Conservation (phyloP, 805 yeast genomes). For the Hanseniaspora thailandica region DNA sequence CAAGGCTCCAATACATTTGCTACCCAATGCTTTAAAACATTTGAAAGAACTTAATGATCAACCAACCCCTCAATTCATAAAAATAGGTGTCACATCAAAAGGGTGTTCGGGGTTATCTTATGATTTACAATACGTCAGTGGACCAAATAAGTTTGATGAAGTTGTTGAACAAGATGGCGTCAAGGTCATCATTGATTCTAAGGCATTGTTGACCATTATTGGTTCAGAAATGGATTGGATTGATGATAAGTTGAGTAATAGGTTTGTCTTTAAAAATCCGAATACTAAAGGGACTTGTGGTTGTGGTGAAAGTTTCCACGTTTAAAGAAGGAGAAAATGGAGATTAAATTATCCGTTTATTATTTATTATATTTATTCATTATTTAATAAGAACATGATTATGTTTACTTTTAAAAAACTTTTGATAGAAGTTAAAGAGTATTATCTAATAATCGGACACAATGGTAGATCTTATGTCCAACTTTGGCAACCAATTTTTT, state of each 20-base stretch:
- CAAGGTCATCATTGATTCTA: slow-evolving; percentile 83
- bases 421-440: no score
- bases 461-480: no score
- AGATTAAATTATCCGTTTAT: no score
- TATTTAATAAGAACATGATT: not conserved
- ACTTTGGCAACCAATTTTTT: no score
- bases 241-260: slow-evolving; percentile 78
- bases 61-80: slow-evolving; percentile 79
- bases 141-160: slow-evolving; percentile 94
- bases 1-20: slow-evolving; percentile 78
- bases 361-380: not conserved
- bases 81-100: slow-evolving; percentile 89
- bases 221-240: slow-evolving; percentile 99
- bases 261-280: slow-evolving; percentile 89
- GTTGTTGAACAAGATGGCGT: slow-evolving; percentile 87
- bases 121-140: slow-evolving; percentile 76
- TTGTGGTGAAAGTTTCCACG: slow-evolving; percentile 98
- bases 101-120: slow-evolving; percentile 95
- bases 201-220: slow-evolving; percentile 87
- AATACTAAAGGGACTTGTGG: slow-evolving; percentile 97
- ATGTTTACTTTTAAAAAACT: not conserved
- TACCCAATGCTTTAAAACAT: slow-evolving; percentile 66
- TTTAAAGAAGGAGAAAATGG: slow-evolving; percentile 29
- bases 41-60: slow-evolving; percentile 53
- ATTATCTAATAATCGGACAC: no score